Conservation (phyloP, 768 basidiomycete genomes). For the Epithele typhae region DNA sequence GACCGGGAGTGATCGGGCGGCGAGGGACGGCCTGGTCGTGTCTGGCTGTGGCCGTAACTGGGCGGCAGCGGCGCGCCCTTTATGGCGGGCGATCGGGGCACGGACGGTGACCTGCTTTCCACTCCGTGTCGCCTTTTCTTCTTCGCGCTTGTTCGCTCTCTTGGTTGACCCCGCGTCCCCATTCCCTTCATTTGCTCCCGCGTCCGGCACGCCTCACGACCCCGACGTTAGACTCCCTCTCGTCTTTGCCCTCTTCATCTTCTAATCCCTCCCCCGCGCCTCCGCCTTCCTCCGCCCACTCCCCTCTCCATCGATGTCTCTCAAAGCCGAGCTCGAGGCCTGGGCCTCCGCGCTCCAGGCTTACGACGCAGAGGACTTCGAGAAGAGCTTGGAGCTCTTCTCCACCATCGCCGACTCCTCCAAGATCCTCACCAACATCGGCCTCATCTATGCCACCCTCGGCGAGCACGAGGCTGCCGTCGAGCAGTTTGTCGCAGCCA, state of each 20-base stretch:
- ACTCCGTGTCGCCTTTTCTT: no score
- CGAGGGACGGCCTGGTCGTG: no score
- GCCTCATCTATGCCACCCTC: slow-evolving; percentile 87
- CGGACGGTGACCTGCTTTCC: no score
- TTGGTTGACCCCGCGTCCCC: no score
- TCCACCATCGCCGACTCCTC: slow-evolving; percentile 80
- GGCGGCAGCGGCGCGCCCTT: no score
- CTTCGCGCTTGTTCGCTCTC: no score
- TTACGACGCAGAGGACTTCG: slow-evolving; percentile 83
- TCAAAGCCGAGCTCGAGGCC: slow-evolving; percentile 64
- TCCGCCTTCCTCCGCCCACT: slow-evolving; percentile 1
- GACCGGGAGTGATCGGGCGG: no score
- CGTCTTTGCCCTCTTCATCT: neutral
- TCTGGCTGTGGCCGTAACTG: no score
- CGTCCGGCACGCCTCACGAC: neutral
- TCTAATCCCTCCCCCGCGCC: neutral
- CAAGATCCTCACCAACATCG: slow-evolving; percentile 91
- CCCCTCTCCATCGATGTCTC: slow-evolving; percentile 27
- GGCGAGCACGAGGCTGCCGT: slow-evolving; percentile 86
- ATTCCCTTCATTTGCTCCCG: neutral
- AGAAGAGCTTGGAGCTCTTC: slow-evolving; percentile 71
- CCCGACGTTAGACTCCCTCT: neutral
- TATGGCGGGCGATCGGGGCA: no score
- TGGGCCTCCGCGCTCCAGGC: slow-evolving; percentile 87
- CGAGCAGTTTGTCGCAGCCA: slow-evolving; percentile 75